Evolutionary conservation across 768 basidiomycete genomes (phyloP), one percentile per base, ranked within the genome.

Genomic region (Boletus rex-veris): DNA sequence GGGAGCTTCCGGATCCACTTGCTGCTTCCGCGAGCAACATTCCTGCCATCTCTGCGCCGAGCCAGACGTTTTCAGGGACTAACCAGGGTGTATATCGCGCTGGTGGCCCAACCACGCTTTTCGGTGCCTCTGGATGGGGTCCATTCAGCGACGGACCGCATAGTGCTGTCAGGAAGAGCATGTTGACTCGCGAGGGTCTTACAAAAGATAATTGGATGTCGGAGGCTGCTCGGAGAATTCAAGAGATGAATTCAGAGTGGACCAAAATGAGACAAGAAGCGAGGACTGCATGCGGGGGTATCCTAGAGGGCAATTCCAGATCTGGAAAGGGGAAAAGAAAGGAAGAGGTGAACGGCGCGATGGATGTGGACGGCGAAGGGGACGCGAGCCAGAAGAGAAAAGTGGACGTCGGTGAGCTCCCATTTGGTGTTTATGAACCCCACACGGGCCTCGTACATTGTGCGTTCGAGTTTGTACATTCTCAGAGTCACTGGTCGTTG

Each of bases 201-300:
- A 85, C 80, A 35, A 86, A 84, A 64, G 89, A 94, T 61, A 96
- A 96, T 64, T 98, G 94, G 94, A 95, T 98, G 90, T 77, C 71
- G 64, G 80, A 86, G 71, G 85, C 85, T 56, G 88, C 93, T 1
- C 77, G 74, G 60, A 78, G 86, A 33, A 83, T 85, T 2, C 61
- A 73, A 5, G 84, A 89, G 42, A 75, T 84, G 40, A 86, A 85
- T 45, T 73, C 79, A 28, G 83, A 83, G 58, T 90, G 84, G 84
- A 59, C 74, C 24, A 79, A 75, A 64, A 79, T 80, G 64, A 73
- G 90, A 57, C 75, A 69, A 59, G 81, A 83, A 47, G 74, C 77
- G 16, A 64, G 84, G 60, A 80, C 73, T 51, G 74, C 74, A 47
- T 79, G 77, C 18, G 80, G 83, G 10, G 80, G 81, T 6, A 60